phyloP scores from a whole-genome alignment of 495 filamentous ascomycete species.

The Penicillium ochrochloron region DNA sequence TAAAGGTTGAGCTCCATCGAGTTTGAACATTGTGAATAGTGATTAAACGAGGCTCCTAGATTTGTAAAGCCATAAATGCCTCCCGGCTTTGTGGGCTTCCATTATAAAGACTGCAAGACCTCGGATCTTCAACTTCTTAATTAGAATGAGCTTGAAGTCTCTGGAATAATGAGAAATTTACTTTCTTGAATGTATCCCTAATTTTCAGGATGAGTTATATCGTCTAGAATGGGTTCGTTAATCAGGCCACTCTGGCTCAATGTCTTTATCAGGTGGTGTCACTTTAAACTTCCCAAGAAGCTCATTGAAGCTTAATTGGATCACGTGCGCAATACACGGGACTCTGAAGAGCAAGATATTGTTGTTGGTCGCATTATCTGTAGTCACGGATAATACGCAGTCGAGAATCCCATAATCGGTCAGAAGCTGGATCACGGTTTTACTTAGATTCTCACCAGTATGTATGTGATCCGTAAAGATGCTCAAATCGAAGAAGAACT shows the following conservation, averaged over 20 bases:
- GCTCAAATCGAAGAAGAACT: conserved; percentile 3
- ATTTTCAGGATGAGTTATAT: background rate
- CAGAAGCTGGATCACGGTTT: background rate
- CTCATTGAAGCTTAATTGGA: background rate
- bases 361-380: background rate
- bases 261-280: background rate
- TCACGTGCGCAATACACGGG: conserved; percentile 1
- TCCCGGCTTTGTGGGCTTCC: background rate
- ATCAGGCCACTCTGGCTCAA: background rate
- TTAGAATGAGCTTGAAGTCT: background rate
- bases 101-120: conserved; percentile 3
- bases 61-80: background rate
- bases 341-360: background rate
- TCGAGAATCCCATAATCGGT: background rate
- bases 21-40: background rate
- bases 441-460: conserved; percentile 2
- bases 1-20: background rate
- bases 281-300: background rate
- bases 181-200: background rate
- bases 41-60: background rate
- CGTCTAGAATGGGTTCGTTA: background rate
- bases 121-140: background rate
- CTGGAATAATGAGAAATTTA: background rate
- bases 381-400: background rate
- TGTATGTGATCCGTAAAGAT: background rate